Percentiles rank a stretch among this genome's conserved stretches.
Conservation (phyloP, 2,329 filamentous ascomycete genomes). For the Talaromyces sp. region DNA sequence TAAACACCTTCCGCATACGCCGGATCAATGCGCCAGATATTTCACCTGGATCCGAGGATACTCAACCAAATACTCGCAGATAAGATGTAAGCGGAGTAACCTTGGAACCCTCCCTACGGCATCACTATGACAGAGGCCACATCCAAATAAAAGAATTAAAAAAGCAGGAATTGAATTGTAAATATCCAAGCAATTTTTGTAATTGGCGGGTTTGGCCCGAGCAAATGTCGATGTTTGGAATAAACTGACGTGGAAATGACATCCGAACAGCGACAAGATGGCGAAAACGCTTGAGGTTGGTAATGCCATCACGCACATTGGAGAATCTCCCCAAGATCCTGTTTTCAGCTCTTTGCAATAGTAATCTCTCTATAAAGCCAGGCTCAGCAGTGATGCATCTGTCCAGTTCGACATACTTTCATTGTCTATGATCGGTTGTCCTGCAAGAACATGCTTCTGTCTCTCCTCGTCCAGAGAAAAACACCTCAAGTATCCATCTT, state of each 20-base stretch:
- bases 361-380: neutral
- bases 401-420: no score
- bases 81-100: no score
- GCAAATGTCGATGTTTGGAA: neutral
- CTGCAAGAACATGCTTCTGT: neutral
- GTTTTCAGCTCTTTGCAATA: neutral
- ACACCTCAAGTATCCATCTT: neutral
- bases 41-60: conserved; percentile 45
- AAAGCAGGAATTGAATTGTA: neutral
- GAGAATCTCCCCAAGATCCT: neutral
- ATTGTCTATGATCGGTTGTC: no score
- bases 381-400: no score
- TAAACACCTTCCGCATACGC: conserved; percentile 47
- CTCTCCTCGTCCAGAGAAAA: neutral
- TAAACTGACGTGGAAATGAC: conserved; percentile 7
- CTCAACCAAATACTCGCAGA: conserved; percentile 29
- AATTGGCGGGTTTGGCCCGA: neutral
- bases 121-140: neutral
- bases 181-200: neutral
- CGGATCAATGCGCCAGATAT: conserved; percentile 49
- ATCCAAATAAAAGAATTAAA: no score
- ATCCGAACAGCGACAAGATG: neutral
- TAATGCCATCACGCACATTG: neutral
- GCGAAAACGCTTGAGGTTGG: neutral
- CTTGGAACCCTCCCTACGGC: neutral